These are phyloP conservation scores for Helotiales sp. DNA, from an alignment of 2,329 filamentous ascomycete genomes.

Conservation along the genomic window DNA sequence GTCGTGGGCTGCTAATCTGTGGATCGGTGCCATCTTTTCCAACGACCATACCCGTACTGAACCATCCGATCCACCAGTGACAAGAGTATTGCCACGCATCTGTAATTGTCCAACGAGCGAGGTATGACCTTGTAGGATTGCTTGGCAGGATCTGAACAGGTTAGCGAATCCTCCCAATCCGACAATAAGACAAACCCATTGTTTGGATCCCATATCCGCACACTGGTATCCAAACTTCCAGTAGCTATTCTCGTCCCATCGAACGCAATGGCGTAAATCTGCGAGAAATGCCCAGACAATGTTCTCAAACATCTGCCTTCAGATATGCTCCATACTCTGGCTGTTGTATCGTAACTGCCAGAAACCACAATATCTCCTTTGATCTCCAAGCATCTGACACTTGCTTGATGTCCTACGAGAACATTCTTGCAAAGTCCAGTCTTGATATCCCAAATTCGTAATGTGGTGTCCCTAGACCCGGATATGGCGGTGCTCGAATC, in stretches of 20 bases:
- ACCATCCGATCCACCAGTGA: conserved; percentile 94
- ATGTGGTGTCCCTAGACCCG: conserved; percentile 90
- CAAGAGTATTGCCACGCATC: conserved; percentile 91
- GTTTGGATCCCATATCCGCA: conserved; percentile 92
- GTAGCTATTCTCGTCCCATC: conserved; percentile 93
- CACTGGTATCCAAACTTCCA: conserved; percentile 93
- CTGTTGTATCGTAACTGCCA: conserved; percentile 96
- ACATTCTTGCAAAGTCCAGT: conserved; percentile 90
- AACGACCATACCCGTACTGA: conserved; percentile 97
- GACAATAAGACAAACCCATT: conserved; percentile 67
- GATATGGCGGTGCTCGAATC: conserved; percentile 94
- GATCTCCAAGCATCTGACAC: conserved; percentile 92
- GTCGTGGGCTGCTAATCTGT: conserved; percentile 93
- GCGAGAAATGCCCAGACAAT: conserved; percentile 92
- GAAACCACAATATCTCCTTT: conserved; percentile 97
- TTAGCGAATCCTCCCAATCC: conserved; percentile 43
- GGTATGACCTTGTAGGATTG: conserved; percentile 94
- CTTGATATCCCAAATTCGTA: conserved; percentile 92
- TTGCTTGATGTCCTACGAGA: conserved; percentile 92
- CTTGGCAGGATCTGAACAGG: conserved; percentile 59
- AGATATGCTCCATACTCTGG: conserved; percentile 96
- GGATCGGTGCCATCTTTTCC: conserved; percentile 87
- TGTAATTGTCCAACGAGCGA: conserved; percentile 96
- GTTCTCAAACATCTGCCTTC: conserved; percentile 92
- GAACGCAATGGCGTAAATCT: conserved; percentile 98